Evolutionary conservation across 2,329 filamentous ascomycete genomes (phyloP).

Genomic region (Aspergillus arachidicola): DNA sequence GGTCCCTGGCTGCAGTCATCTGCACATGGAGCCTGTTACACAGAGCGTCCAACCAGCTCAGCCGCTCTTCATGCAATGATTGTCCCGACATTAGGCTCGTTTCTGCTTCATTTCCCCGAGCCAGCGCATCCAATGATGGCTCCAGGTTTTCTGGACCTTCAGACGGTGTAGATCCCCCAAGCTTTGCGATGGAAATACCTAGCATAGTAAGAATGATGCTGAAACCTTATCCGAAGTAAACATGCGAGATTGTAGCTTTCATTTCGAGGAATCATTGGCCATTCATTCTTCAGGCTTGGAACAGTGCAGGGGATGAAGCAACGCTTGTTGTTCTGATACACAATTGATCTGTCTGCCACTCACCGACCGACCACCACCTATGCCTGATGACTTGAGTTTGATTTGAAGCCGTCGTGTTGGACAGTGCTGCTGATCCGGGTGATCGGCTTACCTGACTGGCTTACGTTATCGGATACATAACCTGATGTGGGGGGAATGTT

Average conservation of each 20-base stretch:
- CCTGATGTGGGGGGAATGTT: slow-evolving; percentile 7
- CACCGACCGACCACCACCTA: neutral
- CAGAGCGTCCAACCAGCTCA: slow-evolving; percentile 16
- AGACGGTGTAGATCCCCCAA: slow-evolving; percentile 8
- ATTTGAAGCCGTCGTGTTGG: slow-evolving; percentile 5
- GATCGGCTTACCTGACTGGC: slow-evolving; percentile 18
- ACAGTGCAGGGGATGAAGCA: neutral
- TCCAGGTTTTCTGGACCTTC: neutral
- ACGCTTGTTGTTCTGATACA: neutral
- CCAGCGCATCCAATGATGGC: slow-evolving; percentile 15
- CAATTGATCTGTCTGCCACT: neutral
- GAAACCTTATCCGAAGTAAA: neutral
- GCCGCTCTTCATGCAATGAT: slow-evolving; percentile 24
- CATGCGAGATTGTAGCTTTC: neutral
- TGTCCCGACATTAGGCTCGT: slow-evolving; percentile 23
- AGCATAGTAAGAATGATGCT: neutral
- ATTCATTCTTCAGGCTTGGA: neutral
- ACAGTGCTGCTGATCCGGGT: slow-evolving; percentile 1
- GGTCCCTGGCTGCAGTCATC: slow-evolving; percentile 20
- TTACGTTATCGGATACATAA: slow-evolving; percentile 9
- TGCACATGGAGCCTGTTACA: slow-evolving; percentile 18
- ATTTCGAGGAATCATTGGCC: neutral
- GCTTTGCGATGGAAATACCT: neutral
- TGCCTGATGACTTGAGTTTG: slow-evolving; percentile 3
- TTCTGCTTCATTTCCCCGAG: slow-evolving; percentile 17